Base-by-base conservation (phyloP, 164 flowering plant genomes). In the Protea cynaroides region DNA sequence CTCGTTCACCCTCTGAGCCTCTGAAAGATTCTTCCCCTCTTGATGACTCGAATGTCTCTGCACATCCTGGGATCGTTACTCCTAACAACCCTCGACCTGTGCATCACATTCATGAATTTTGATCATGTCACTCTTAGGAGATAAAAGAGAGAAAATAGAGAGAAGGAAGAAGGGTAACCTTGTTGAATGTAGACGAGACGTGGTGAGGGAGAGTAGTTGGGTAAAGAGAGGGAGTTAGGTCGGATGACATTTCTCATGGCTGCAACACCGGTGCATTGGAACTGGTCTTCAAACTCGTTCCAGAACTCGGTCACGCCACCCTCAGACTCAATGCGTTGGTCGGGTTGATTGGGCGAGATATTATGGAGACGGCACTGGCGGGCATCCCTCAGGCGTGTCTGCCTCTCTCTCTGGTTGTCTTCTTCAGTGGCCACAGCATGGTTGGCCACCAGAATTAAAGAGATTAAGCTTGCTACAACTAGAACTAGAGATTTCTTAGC, bases 261-360 rank as follows among this genome's bases (percentile, higher is more conserved):
- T 2, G 72, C 60, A 1, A 76, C 83, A 7, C 83, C 84, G 6
- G 85, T 82, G 47, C 89, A 82, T 51, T 61, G 77, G 67, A 84
- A 69, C 60, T 81, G 76, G 9, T 81, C 59, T 14, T 77, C 55
- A 22, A 59, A 64, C 6, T 61, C 64, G 47, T 77, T 74, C 81
- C 81, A 84, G 65, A 74, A 37, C 70, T 84, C 86, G 1, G 72
- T 71, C 15, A 68, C 40, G 5, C 86, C 89, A 22, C 74, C 84
- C 71, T 84, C 89, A 0, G 82, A 65, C 29, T 66, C 47, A 61
- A 79, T 15, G 7, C 67, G 53, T 14, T 25, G 25, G 1, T 47
- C 7, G 15, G 88, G 88, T 56, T 65, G 46, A 12, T 8, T 40
- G 1, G 9, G 8, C 9, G 46, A 40, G 10, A 1, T 40, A 1